These are phyloP conservation scores for Exophiala sp. DNA, from an alignment of 2,329 filamentous ascomycete species.

Conservation along the genomic window DNA sequence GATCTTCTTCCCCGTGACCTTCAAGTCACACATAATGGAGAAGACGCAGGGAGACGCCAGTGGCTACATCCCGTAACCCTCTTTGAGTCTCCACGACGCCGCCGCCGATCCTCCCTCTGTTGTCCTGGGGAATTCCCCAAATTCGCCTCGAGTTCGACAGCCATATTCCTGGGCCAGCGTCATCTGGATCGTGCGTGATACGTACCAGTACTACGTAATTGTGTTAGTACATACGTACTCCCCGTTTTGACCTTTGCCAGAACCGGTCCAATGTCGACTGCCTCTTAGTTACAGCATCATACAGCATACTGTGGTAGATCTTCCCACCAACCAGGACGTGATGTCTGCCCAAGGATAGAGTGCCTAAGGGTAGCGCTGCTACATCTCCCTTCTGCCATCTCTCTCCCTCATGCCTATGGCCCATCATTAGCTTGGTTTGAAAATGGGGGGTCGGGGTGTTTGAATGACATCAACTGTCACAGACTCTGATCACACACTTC, in stretches of 20 bases:
- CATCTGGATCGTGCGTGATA: background rate
- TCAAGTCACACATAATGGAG: too few relatives aligned
- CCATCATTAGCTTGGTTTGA: too few relatives aligned
- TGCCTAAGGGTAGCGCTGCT: background rate
- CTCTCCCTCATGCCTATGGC: too few relatives aligned
- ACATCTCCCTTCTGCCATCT: background rate
- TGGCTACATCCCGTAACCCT: too few relatives aligned
- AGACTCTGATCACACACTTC: too few relatives aligned
- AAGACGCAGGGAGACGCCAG: too few relatives aligned
- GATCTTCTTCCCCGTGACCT: too few relatives aligned
- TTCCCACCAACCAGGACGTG: background rate
- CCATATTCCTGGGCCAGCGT: slow-evolving; percentile 10
- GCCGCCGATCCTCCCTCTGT: slow-evolving; percentile 3
- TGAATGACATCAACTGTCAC: too few relatives aligned
- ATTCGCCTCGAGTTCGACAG: background rate
- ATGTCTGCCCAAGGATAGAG: background rate
- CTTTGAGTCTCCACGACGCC: background rate
- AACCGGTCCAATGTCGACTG: too few relatives aligned
- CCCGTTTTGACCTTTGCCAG: background rate
- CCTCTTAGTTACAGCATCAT: background rate
- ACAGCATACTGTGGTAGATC: too few relatives aligned
- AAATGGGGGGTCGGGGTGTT: background rate
- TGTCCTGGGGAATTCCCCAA: background rate
- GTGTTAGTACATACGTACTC: too few relatives aligned
- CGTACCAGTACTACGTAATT: background rate